phyloP scores from a whole-genome alignment of 225 moss, liverwort and hornwort species.

The Polytrichum commune region DNA sequence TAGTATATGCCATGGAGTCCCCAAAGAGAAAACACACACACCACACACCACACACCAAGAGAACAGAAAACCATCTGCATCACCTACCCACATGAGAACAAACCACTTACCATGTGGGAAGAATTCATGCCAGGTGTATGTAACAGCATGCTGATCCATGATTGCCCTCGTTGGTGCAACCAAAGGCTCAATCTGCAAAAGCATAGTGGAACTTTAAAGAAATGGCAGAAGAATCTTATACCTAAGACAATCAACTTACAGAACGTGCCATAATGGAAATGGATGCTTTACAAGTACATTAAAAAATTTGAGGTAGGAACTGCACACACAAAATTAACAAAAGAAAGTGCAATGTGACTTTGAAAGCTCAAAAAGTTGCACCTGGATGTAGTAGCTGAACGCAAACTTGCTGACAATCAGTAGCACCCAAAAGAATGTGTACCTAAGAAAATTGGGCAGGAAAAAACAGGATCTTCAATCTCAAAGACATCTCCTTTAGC shows the following conservation, averaged over 20 bases:
- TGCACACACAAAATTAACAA: not conserved
- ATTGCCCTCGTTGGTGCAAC: slow-evolving; percentile 80
- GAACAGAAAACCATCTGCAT: too few relatives aligned
- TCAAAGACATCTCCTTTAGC: too few relatives aligned
- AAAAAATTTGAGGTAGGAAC: too few relatives aligned
- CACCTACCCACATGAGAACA: not conserved
- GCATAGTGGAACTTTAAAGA: not conserved
- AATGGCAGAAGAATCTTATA: too few relatives aligned
- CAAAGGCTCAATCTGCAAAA: slow-evolving; percentile 70
- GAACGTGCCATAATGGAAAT: too few relatives aligned
- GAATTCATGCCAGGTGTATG: slow-evolving; percentile 86
- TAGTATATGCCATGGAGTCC: not conserved
- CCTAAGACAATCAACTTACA: too few relatives aligned
- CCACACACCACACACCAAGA: too few relatives aligned
- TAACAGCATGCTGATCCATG: slow-evolving; percentile 55
- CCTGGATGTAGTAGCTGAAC: slow-evolving; percentile 95
- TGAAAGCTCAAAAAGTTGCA: slow-evolving; percentile 8
- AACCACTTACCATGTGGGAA: slow-evolving; percentile 78
- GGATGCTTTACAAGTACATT: too few relatives aligned
- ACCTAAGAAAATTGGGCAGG: slow-evolving; percentile 35
- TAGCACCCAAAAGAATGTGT: slow-evolving; percentile 81
- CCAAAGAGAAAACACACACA: too few relatives aligned
- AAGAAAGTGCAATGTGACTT: not conserved
- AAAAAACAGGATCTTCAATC: too few relatives aligned
- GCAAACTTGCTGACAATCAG: slow-evolving; percentile 77